A percentile compares a stretch with the other conserved stretches of the same genome.
Conservation (phyloP, 805 yeast genomes). For the Cyberlindnera subsufficiens region DNA sequence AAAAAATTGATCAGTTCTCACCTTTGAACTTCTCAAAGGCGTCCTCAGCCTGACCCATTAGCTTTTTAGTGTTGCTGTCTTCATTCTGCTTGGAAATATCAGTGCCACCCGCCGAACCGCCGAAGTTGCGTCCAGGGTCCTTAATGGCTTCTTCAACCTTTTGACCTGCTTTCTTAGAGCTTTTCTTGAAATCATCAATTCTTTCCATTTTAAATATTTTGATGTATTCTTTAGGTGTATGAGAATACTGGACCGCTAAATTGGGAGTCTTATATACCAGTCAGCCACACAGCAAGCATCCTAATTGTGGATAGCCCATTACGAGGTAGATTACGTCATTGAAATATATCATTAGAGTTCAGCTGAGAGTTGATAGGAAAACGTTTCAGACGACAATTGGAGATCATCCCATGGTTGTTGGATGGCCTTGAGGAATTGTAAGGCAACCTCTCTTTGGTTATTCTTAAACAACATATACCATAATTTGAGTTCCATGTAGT, state of each 20-base stretch:
- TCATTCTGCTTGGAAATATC: conserved; percentile 6
- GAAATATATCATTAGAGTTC: no score
- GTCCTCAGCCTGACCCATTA: conserved; percentile 14
- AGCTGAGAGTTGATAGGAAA: not conserved
- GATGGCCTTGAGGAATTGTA: conserved; percentile 1
- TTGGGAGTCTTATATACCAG: no score
- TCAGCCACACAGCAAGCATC: no score
- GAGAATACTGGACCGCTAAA: no score
- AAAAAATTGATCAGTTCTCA: not conserved
- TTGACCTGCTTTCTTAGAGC: not conserved
- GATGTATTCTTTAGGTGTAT: no score
- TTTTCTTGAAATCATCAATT: not conserved
- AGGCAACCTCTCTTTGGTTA: conserved; percentile 1
- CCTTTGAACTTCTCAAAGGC: conserved; percentile 9
- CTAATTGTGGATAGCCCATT: no score
- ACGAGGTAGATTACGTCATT: no score
- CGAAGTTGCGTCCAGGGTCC: conserved; percentile 5
- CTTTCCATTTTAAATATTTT: not conserved
- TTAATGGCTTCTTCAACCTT: not conserved
- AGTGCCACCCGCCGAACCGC: conserved; percentile 16
- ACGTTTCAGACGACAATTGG: not conserved
- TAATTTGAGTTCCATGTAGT: conserved; percentile 5
- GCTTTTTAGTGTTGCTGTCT: conserved; percentile 4
- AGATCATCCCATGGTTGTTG: conserved; percentile 11
- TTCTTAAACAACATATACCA: conserved; percentile 4